Conservation (phyloP, 192 early-diverging fungal species). For the Dimargaris verticillata region DNA sequence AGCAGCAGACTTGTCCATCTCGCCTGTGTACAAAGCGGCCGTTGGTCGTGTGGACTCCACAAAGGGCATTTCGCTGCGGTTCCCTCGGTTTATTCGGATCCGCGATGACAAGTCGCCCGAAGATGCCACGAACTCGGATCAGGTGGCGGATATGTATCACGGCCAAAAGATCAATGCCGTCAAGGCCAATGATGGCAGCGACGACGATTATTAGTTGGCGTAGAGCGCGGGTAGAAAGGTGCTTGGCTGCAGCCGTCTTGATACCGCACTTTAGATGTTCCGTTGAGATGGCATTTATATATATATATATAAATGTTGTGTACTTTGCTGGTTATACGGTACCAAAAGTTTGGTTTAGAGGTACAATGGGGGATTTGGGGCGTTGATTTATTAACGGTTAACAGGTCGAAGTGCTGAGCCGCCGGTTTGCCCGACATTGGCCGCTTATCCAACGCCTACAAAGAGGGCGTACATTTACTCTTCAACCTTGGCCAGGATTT, state of each 20-base stretch:
- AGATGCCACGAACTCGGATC: constrained; percentile 76
- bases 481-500: constrained; percentile 87
- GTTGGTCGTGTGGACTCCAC: constrained; percentile 58
- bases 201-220: not conserved
- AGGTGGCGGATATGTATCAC: constrained; percentile 49
- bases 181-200: not conserved
- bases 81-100: constrained; percentile 88
- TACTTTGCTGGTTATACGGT: no score
- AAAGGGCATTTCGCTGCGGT: constrained; percentile 92
- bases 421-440: no score
- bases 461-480: constrained; percentile 12
- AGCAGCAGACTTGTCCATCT: constrained; percentile 91
- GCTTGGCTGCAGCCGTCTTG: no score
- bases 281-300: no score
- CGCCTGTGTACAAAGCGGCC: constrained; percentile 84
- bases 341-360: no score
- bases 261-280: no score
- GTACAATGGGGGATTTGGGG: no score
- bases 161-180: constrained; percentile 26
- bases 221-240: no score
- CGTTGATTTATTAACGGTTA: no score
- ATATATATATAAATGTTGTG: no score
- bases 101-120: constrained; percentile 92
- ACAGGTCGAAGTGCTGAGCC: no score
- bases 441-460: no score